Evolutionary conservation across 1,284 basidiomycete species (phyloP), one percentile per base, ranked within the genome.

Genomic region (Porodaedalea pini): DNA sequence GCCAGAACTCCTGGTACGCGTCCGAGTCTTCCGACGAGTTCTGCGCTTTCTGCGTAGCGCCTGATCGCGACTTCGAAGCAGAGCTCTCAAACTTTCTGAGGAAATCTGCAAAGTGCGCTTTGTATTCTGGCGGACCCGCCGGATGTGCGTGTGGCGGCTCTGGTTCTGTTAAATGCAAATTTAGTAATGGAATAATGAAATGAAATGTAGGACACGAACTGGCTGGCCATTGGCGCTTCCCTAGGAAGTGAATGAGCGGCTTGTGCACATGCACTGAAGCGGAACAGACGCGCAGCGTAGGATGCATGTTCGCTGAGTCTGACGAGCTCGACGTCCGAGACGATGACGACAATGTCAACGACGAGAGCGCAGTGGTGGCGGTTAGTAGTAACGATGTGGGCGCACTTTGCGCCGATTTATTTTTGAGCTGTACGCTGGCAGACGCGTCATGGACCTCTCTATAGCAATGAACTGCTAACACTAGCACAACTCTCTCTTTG

Each of bases 171-270:
- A 34, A 4, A 11, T 43, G 23, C 23, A 17, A 31, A 50, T 54
- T 61, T 36, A 62, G 60, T 57, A 27, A 31, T 48, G 44, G 27
- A 44, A 53, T 45, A 55, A 27, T 15, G 45, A 29, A 25, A 47
- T n/a, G 31, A 40, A 25, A 43, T 13, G 11, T 27, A 47, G 37
- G 43, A 32, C 4, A 62, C 81, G 66, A 61, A 88, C 85, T 73
- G 47, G 77, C 71, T 25, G 84, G 78, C 75, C 80, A 84, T 45
- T 74, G 69, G 25, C 89, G 80, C 73, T 82, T 88, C 53, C 91
- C 91, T 17, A 92, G 54, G 70, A 94, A 94, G 66, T 79, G 81
- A 61, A 94, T 94, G 69, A 92, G 83, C 27, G 91, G 91, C 60
- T 69, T 78, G 67, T 73, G 82, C 64, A 68, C 78, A 72, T 57